Evolutionary conservation across 2,329 filamentous ascomycete species (phyloP).

Genomic region (Colletotrichum sp.): DNA sequence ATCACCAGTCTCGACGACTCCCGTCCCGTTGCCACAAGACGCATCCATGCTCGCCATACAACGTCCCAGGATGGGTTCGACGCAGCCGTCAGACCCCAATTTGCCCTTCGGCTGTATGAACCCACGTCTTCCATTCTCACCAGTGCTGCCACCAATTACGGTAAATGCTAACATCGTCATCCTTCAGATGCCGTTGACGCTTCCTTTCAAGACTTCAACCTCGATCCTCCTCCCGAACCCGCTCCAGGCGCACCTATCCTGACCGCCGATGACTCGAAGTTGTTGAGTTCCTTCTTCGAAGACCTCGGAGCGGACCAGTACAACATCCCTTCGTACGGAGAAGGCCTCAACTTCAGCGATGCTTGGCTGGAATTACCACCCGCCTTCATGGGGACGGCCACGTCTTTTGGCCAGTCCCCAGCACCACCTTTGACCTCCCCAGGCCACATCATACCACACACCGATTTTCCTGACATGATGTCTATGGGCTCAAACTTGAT

Average conservation of each 20-base stretch:
- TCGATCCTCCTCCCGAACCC: constrained; percentile 65
- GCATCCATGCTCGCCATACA: constrained; percentile 63
- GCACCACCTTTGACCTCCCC: constrained; percentile 33
- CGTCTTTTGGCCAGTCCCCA: constrained; percentile 62
- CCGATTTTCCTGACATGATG: constrained; percentile 29
- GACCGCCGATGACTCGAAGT: constrained; percentile 63
- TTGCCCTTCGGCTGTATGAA: constrained; percentile 72
- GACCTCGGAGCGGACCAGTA: constrained; percentile 56
- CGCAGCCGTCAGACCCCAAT: constrained; percentile 58
- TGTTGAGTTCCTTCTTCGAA: constrained; percentile 63
- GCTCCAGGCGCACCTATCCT: constrained; percentile 69
- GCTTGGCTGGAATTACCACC: constrained; percentile 66
- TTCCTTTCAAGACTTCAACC: constrained; percentile 47
- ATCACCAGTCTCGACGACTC: constrained; percentile 2
- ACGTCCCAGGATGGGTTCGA: constrained; percentile 64
- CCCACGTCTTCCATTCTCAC: constrained; percentile 3
- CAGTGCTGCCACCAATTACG: not conserved
- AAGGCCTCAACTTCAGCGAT: constrained; percentile 53
- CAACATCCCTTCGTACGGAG: constrained; percentile 53
- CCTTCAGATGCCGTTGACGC: constrained; percentile 48
- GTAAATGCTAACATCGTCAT: constrained; percentile 1
- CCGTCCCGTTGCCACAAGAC: constrained; percentile 28
- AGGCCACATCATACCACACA: constrained; percentile 27
- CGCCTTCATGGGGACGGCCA: constrained; percentile 68
- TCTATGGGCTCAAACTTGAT: constrained; percentile 35